Evolutionary conservation across 345 rosid species (phyloP), one percentile per base, ranked within the genome.

Genomic region (Geranium rotundifolium): DNA sequence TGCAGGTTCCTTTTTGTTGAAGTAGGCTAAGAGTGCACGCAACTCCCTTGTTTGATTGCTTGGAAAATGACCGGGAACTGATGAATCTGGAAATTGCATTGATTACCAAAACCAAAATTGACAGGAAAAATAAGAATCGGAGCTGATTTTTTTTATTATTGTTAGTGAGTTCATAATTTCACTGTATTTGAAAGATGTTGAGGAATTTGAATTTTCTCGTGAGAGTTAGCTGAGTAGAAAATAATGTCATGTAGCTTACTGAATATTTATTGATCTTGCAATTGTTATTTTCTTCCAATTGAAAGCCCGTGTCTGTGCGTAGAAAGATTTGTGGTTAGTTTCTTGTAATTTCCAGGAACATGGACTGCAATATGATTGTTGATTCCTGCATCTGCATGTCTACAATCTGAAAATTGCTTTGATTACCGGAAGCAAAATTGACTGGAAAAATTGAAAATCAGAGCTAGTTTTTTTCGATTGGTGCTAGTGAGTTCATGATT

Each of bases 1-100:
- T 77, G 60, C 90, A 86, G 96, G 99, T 93, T 55, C 29, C 20
- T 63, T 19, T 6, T n/a, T n/a, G 14, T 17, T 49, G n/a, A 19
- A 14, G 7, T 49, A 46, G 23, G 62, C 13, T 23, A 4, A 12
- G 23, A 16, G 0, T 17, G 39, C 29, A 54, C 4, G 12, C 20
- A 4, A 34, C 50, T 54, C 1, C n/a, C n/a, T n/a, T n/a, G 17
- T 54, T 16, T 29, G 27, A 0, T 0, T 14, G 46, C 39, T 7
- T 19, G 16, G 0, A 12, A 19, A 29, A 29, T 4, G 12, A 19
- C 29, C 54, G 4, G 57, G 37, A 12, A 30, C 34, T 29, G 8
- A 31, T 54, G 27, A 41, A 7, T 31, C 37, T 31, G 37, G 7
- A 31, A 31, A 31, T 31, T 31, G 37, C 37, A 7, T 31, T 31